Percentiles rank a stretch among this genome's conserved stretches.
These are phyloP conservation scores for Flaveria sonorensis DNA, from an alignment of 129 eudicot species.

Conservation along the genomic window DNA sequence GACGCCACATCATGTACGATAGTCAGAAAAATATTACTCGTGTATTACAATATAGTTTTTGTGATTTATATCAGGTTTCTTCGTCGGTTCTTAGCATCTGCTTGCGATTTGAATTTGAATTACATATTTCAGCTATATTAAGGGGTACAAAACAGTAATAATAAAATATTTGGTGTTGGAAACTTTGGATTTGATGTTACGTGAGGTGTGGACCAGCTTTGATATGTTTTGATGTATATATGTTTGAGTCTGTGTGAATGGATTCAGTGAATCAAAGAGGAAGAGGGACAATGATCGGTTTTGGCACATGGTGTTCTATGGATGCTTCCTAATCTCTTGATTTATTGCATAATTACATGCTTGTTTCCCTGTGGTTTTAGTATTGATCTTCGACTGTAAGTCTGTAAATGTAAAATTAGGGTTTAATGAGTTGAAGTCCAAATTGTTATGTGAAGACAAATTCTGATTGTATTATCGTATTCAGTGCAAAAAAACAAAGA, in stretches of 20 bases:
- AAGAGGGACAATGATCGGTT: constrained; percentile 57
- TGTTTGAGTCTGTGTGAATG: constrained; percentile 26
- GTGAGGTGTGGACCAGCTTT: constrained; percentile 25
- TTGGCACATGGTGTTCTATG: constrained; percentile 66
- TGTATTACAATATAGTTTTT: not conserved
- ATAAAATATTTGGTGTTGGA: not conserved
- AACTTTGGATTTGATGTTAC: constrained; percentile 9
- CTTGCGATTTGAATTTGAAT: not conserved
- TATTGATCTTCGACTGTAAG: not conserved
- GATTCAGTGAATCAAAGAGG: constrained; percentile 32
- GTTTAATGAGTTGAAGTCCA: constrained; percentile 5
- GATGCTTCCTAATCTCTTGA: constrained; percentile 44
- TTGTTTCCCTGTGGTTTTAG: not conserved
- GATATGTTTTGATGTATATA: not conserved
- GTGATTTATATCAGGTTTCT: constrained; percentile 1
- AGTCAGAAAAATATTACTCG: constrained; percentile 2
- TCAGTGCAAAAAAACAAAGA: constrained; percentile 42
- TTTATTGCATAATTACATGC: constrained; percentile 34
- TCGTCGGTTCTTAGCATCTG: constrained; percentile 10
- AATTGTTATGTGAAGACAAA: constrained; percentile 26
- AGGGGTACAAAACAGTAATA: not conserved
- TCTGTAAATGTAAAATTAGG: constrained; percentile 25
- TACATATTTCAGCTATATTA: not conserved
- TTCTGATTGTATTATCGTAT: constrained; percentile 30
- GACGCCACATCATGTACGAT: constrained; percentile 35